Evolutionary conservation across 768 basidiomycete genomes (phyloP).

Genomic region (Tremella fuciformis): DNA sequence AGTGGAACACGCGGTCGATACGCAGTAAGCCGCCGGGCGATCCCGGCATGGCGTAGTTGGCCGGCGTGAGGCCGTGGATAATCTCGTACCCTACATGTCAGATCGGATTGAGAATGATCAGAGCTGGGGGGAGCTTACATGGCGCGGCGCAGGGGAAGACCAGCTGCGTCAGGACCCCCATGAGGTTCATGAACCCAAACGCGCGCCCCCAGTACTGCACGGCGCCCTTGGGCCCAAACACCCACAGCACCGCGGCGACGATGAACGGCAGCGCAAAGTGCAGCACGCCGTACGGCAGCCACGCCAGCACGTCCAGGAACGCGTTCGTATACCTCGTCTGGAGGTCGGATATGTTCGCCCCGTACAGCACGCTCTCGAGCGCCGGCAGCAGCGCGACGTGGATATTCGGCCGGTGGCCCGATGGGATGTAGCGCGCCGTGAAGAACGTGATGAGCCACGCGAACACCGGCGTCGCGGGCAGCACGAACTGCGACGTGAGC

Average conservation of each 20-base stretch:
- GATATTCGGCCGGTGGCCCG: constrained; percentile 69
- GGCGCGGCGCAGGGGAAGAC: constrained; percentile 89
- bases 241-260: constrained; percentile 80
- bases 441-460: constrained; percentile 83
- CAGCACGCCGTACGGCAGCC: constrained; percentile 93
- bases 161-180: constrained; percentile 83
- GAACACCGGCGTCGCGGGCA: constrained; percentile 79
- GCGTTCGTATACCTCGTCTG: constrained; percentile 93
- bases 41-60: constrained; percentile 85
- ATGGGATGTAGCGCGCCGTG: constrained; percentile 79
- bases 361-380: constrained; percentile 89
- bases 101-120: not conserved
- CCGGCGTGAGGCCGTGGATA: constrained; percentile 92
- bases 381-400: constrained; percentile 92
- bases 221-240: constrained; percentile 75
- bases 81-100: constrained; percentile 76
- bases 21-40: constrained; percentile 89
- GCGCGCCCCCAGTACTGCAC: constrained; percentile 80
- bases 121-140: constrained; percentile 51
- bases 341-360: constrained; percentile 95
- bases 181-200: constrained; percentile 89
- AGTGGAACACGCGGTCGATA: constrained; percentile 82
- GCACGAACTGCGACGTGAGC: constrained; percentile 82
- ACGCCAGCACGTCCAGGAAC: constrained; percentile 84
- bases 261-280: constrained; percentile 87